Conservation (phyloP, 2,329 filamentous ascomycete genomes). For the Decorospora gaudefroyi region DNA sequence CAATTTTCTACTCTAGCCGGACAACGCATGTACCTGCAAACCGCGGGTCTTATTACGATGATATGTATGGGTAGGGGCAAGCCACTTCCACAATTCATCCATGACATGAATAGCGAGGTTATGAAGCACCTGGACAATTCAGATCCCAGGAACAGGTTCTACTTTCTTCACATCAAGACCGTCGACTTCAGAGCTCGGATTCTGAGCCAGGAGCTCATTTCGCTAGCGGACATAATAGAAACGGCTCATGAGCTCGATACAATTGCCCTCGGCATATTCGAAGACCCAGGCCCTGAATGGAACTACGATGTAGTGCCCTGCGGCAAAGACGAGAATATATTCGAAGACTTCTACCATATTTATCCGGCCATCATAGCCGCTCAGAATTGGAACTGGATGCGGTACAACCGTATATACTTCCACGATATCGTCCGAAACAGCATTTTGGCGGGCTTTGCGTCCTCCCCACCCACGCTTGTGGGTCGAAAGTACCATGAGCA, state of each 20-base stretch:
- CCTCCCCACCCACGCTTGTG: conserved; percentile 33
- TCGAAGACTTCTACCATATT: conserved; percentile 38
- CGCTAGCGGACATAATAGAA: conserved; percentile 30
- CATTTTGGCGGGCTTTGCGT: conserved; percentile 33
- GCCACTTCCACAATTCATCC: conserved; percentile 31
- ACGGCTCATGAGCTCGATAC: conserved; percentile 34
- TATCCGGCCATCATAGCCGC: conserved; percentile 35
- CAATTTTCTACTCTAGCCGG: conserved; percentile 39
- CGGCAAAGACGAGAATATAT: conserved; percentile 19
- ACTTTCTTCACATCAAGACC: conserved; percentile 34
- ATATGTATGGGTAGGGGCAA: conserved; percentile 36
- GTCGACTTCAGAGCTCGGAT: conserved; percentile 38
- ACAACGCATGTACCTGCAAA: conserved; percentile 41
- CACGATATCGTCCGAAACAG: conserved; percentile 44
- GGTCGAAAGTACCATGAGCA: conserved; percentile 25
- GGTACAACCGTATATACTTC: conserved; percentile 42
- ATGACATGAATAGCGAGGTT: conserved; percentile 33
- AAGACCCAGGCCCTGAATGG: conserved; percentile 27
- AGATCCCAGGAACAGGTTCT: conserved; percentile 37
- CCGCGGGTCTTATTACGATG: conserved; percentile 33
- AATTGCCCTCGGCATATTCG: conserved; percentile 27
- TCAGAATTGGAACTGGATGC: conserved; percentile 44
- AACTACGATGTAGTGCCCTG: conserved; percentile 27
- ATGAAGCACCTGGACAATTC: conserved; percentile 22
- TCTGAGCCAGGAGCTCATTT: conserved; percentile 17